Evolutionary conservation across 2,329 filamentous ascomycete genomes (phyloP).

Genomic region (Xylariaceae sp.): DNA sequence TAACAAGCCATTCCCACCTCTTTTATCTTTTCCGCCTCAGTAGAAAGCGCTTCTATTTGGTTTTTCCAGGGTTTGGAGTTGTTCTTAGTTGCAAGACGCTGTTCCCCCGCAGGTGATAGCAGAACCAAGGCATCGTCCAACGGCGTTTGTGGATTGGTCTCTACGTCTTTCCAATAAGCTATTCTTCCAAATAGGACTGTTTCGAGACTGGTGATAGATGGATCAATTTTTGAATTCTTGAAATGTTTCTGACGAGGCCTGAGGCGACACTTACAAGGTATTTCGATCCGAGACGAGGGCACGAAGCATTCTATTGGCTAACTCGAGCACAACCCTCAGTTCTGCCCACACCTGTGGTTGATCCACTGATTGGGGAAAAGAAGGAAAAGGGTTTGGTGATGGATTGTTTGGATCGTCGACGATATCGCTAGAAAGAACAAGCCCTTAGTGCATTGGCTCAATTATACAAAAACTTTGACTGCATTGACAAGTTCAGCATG

Average conservation of each 20-base stretch:
- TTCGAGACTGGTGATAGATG: neutral
- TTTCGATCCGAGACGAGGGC: neutral
- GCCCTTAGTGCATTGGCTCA: neutral
- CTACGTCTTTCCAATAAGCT: neutral
- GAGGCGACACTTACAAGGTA: neutral
- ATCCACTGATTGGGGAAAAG: neutral
- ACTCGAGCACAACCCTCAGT: neutral
- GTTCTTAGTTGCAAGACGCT: neutral
- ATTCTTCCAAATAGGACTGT: neutral
- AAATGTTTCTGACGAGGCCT: neutral
- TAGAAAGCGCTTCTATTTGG: neutral
- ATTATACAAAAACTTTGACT: neutral
- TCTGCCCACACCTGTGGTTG: neutral
- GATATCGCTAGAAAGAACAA: neutral
- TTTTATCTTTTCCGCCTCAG: neutral
- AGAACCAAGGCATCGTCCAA: neutral
- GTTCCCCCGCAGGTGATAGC: neutral
- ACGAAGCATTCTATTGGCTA: neutral
- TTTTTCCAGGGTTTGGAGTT: neutral
- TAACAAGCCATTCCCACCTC: neutral
- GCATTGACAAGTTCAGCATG: neutral
- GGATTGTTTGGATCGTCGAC: neutral
- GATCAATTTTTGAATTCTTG: neutral
- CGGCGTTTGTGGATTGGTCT: neutral
- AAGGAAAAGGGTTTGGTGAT: neutral